A percentile compares a stretch with the other conserved stretches of the same genome.
phyloP scores from a whole-genome alignment of 306 rosid species.

The Castanopsis chinensis region DNA sequence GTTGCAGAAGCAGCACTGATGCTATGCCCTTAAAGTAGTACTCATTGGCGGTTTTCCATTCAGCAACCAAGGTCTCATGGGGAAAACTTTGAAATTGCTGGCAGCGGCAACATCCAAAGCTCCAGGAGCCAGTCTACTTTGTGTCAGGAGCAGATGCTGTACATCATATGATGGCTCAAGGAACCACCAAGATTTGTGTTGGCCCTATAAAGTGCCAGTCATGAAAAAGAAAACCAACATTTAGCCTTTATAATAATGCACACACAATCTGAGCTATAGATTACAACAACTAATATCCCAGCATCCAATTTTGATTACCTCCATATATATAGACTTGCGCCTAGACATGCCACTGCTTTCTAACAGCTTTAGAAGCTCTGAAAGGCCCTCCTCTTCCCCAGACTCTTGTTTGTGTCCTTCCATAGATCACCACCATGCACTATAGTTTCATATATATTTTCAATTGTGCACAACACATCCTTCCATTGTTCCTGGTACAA shows the following conservation, averaged over 20 bases:
- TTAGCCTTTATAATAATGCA: neutral
- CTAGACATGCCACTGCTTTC: constrained; percentile 72
- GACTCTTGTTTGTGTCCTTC: constrained; percentile 72
- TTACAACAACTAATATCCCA: constrained; percentile 10
- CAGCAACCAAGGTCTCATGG: constrained; percentile 28
- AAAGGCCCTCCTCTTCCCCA: constrained; percentile 63
- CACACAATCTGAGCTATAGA: constrained; percentile 9
- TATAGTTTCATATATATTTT: constrained; percentile 46
- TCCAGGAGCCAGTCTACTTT: constrained; percentile 35
- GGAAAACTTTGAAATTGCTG: constrained; percentile 11
- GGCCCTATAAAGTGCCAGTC: constrained; percentile 40
- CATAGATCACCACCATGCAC: constrained; percentile 54
- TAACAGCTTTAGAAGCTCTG: constrained; percentile 70
- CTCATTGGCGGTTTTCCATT: constrained; percentile 64
- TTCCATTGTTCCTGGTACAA: constrained; percentile 53
- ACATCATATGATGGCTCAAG: constrained; percentile 54
- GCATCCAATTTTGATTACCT: constrained; percentile 37
- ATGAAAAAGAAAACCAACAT: neutral
- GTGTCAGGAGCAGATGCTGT: constrained; percentile 47
- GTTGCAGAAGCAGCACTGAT: constrained; percentile 62
- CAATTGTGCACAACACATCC: constrained; percentile 55
- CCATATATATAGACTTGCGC: constrained; percentile 48
- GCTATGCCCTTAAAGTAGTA: constrained; percentile 70
- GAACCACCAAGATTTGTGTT: constrained; percentile 85
- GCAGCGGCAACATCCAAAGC: constrained; percentile 27